These are phyloP conservation scores for Boletus rubescentipes DNA, from an alignment of 768 basidiomycete species.

Conservation along the genomic window DNA sequence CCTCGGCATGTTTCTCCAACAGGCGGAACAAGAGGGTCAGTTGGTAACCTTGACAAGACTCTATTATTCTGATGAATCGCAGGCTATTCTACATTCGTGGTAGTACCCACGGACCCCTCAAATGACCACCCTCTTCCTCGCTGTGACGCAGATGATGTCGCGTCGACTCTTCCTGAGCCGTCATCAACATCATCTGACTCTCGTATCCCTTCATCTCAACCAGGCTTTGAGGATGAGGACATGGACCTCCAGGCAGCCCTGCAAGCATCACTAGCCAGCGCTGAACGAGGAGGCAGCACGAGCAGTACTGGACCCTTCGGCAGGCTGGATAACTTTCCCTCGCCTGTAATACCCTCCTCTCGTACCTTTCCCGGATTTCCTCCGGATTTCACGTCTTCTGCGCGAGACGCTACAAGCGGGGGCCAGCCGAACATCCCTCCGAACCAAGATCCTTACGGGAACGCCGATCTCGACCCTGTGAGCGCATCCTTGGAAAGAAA, in stretches of 20 bases:
- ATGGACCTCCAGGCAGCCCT: constrained; percentile 84
- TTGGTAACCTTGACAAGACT: background rate
- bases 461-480: constrained; percentile 50
- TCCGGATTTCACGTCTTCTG: constrained; percentile 1
- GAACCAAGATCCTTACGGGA: constrained; percentile 30
- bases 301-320: constrained; percentile 7
- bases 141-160: constrained; percentile 70
- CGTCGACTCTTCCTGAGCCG: constrained; percentile 60
- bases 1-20: constrained; percentile 81
- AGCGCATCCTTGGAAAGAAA: constrained; percentile 68
- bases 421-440: constrained; percentile 23
- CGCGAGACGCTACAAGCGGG: constrained; percentile 17
- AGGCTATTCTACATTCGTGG: constrained; percentile 84
- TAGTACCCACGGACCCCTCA: constrained; percentile 60
- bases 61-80: constrained; percentile 11
- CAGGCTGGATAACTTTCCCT: constrained; percentile 16
- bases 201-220: constrained; percentile 8
- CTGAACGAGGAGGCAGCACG: background rate
- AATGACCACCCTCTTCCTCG: constrained; percentile 54
- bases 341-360: constrained; percentile 28
- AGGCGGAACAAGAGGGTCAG: constrained; percentile 82
- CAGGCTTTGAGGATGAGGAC: constrained; percentile 77
- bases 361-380: constrained; percentile 28
- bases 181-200: constrained; percentile 31
- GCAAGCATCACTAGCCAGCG: constrained; percentile 67